Conservation (phyloP, 2,329 filamentous ascomycete species). For the Arthrinium phaeospermum region DNA sequence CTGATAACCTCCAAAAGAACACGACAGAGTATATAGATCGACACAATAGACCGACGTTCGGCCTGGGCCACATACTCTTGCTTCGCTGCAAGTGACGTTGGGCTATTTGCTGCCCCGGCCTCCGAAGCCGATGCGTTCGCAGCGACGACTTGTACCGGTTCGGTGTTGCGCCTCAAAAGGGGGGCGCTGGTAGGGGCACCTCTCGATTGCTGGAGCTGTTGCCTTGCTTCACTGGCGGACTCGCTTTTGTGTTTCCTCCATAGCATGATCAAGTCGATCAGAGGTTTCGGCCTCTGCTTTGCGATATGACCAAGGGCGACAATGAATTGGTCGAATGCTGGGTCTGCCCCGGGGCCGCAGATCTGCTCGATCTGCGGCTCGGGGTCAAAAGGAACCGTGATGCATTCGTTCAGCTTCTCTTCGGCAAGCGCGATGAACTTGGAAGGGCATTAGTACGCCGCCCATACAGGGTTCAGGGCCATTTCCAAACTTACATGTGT, state of each 20-base stretch:
- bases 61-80: slow-evolving; percentile 79
- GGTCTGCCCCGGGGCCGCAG: slow-evolving; percentile 88
- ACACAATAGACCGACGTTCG: slow-evolving; percentile 89
- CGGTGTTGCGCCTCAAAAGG: slow-evolving; percentile 75
- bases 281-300: slow-evolving; percentile 87
- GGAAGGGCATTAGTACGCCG: background rate
- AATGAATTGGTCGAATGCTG: slow-evolving; percentile 92
- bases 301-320: slow-evolving; percentile 93
- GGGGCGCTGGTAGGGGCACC: slow-evolving; percentile 48
- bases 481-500: slow-evolving; percentile 71
- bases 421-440: slow-evolving; percentile 96
- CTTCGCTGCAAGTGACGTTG: slow-evolving; percentile 51
- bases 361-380: slow-evolving; percentile 87
- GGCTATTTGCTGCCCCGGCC: slow-evolving; percentile 40
- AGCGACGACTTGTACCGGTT: slow-evolving; percentile 61
- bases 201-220: slow-evolving; percentile 60
- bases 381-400: slow-evolving; percentile 77
- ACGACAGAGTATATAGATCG: slow-evolving; percentile 93
- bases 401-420: slow-evolving; percentile 89
- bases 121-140: slow-evolving; percentile 36
- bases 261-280: slow-evolving; percentile 97
- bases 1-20: slow-evolving; percentile 93
- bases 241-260: slow-evolving; percentile 98
- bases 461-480: slow-evolving; percentile 36
- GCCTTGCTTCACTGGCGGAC: slow-evolving; percentile 73